Evolutionary conservation across 345 rosid species (phyloP), one percentile per base, ranked within the genome.

Genomic region (Syzygium aqueum): DNA sequence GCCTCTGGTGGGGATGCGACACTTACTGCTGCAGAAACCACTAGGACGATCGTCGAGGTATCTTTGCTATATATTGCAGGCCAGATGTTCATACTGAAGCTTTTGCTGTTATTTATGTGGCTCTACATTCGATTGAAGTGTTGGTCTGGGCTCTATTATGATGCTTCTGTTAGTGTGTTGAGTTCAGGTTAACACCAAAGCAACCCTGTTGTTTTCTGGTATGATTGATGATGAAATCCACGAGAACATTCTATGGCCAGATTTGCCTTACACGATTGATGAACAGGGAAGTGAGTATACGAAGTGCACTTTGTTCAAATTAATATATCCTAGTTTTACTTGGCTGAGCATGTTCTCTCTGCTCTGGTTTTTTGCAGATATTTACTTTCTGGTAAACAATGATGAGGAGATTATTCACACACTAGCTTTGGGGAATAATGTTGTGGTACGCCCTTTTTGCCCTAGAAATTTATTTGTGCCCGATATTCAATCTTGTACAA

Each of bases 11-110:
- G 85, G 84, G 95, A 92, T 54, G 93, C 93, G 28, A 90, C 89
- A 87, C 99, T 95, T 85, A 90, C 98, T 4, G 89, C 95, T 86
- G 93, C 95, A 54, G 99, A 97, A 93, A 95, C 93, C 78, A 89
- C 94, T 65, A 92, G 98, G 93, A 96, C 99, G 25, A 89, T 95
- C 85, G 94, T 95, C 19, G 98, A 97, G 99, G 99, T 97, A 95
- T 93, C 86, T 91, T 43, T 54, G 25, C 27, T 73, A 33, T 73
- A 73, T 73, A 73, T 73, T 27, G 37, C 82, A 73, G 15, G 82
- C 49, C 25, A 2, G 82, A 37, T 19, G 25, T 37, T 73, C 46
- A 52, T 28, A 30, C 30, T 21, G 15, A 84, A 84, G 49, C 54
- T 51, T 53, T 51, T 84, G 61, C 43, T 27, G 7, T 59, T 85